phyloP scores from a whole-genome alignment of 768 basidiomycete species.

The Boletellus emodensis region DNA sequence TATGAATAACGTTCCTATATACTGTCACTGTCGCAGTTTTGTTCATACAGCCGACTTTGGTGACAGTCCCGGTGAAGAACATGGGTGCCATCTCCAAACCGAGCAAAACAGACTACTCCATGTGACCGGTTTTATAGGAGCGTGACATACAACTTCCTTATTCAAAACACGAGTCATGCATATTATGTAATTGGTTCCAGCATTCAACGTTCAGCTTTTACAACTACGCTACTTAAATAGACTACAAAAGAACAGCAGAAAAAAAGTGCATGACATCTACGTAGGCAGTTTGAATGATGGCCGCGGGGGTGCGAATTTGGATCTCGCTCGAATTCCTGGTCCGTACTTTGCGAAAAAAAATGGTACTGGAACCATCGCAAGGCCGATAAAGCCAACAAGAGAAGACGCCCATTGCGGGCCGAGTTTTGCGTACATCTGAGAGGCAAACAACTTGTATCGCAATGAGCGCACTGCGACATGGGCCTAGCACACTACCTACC shows the following conservation, averaged over 20 bases:
- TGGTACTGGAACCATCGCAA: slow-evolving; percentile 50
- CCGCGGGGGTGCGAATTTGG: slow-evolving; percentile 38
- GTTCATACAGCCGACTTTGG: slow-evolving; percentile 78
- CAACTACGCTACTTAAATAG: not conserved
- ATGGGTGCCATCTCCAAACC: slow-evolving; percentile 64
- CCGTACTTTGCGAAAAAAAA: slow-evolving; percentile 46
- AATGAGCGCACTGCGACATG: slow-evolving; percentile 2
- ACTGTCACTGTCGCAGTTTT: slow-evolving; percentile 85
- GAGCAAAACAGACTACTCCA: not conserved
- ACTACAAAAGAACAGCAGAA: not conserved
- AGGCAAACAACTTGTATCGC: slow-evolving; percentile 40
- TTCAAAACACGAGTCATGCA: not conserved
- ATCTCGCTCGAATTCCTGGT: slow-evolving; percentile 38
- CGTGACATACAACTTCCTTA: not conserved
- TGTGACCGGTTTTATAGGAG: not conserved
- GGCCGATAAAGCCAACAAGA: slow-evolving; percentile 48
- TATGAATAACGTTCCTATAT: slow-evolving; percentile 67
- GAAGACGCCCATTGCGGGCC: slow-evolving; percentile 58
- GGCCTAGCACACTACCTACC: slow-evolving; percentile 1
- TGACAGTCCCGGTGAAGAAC: slow-evolving; percentile 69
- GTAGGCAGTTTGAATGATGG: slow-evolving; percentile 9
- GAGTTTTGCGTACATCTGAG: slow-evolving; percentile 50
- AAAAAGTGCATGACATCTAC: slow-evolving; percentile 3
- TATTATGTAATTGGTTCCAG: not conserved
- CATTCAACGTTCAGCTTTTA: not conserved